Base-by-base conservation (phyloP, 2,329 filamentous ascomycete species). In the Ophiostoma ulmi region DNA sequence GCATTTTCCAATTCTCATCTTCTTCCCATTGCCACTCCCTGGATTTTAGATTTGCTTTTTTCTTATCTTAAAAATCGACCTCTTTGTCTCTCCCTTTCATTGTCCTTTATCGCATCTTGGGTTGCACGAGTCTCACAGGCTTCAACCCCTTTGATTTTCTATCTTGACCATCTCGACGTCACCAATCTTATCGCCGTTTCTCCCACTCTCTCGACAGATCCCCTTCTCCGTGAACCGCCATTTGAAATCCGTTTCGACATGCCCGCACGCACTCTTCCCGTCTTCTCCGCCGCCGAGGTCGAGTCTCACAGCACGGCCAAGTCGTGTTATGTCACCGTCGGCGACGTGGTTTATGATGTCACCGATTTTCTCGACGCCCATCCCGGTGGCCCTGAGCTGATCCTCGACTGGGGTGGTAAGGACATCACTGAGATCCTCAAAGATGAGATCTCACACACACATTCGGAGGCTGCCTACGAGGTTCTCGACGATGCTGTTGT, bases 401-500 rank as follows among this genome's bases (percentile, higher is more conserved):
- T 99, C 73, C 83, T 97, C 73, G 91, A 97, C 69, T 97, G 95
- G 79, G 95, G 87, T 41, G 94, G 94, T 75, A 92, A 93, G 79
- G 95, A 99, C 80, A 85, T 97, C 71, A 86, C 87, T 74, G 85
- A 88, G 3, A 96, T 97, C 72, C 84, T 99, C 80, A 88, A 91
- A 78, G 94, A 99, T 77, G 85, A 89, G 73, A 82, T 87, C 63
- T 97, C 94, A 44, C 95, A 99, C 78, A 82, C 84, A 63, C 95
- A 99, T 79, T 93, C 91, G 67, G 94, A 98, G 73, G 86, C 93
- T 1, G 95, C 95, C n/a, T 99, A 97, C 80, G 94, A 98, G 76
- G 91, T 98, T 17, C 85, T 99, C 36, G 92, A 97, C 65, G 95
- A 98, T 58, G 90, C 88, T 65, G 85, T 94, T 20, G 85, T 98